A percentile compares a stretch with the other conserved stretches of the same genome.
These are phyloP conservation scores for Ophiognomonia clavigignenti-juglandacearum DNA, from an alignment of 2,329 filamentous ascomycete genomes.

Conservation along the genomic window DNA sequence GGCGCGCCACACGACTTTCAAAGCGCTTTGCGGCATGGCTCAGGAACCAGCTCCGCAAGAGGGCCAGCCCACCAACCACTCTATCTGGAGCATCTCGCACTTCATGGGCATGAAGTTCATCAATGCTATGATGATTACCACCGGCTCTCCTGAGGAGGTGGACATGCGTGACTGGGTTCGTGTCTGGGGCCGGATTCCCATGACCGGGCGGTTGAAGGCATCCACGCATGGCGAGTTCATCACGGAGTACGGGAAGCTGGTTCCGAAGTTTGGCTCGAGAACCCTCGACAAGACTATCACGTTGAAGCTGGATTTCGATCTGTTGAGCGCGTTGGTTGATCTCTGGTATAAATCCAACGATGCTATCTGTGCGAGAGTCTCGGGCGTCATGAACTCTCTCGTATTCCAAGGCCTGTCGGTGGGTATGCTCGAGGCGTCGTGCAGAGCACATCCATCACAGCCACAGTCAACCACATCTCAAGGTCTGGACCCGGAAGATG, in stretches of 20 bases:
- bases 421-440: neutral
- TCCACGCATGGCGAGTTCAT: conserved; percentile 1
- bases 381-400: conserved; percentile 5
- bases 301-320: conserved; percentile 2
- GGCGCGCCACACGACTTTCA: neutral
- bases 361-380: conserved; percentile 1
- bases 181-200: neutral
- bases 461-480: conserved; percentile 1
- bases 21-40: neutral
- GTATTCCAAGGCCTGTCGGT: conserved; percentile 3
- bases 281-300: conserved; percentile 8
- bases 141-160: neutral
- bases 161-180: neutral
- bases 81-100: conserved; percentile 1
- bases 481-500: neutral
- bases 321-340: conserved; percentile 3
- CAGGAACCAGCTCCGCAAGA: neutral
- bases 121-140: neutral
- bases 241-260: neutral
- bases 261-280: neutral
- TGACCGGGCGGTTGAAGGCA: neutral
- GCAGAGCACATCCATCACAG: neutral
- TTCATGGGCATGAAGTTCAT: neutral
- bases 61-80: conserved; percentile 1
- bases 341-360: conserved; percentile 4